These are phyloP conservation scores for Penicillium sp. DNA, from an alignment of 2,329 filamentous ascomycete species.

Conservation along the genomic window DNA sequence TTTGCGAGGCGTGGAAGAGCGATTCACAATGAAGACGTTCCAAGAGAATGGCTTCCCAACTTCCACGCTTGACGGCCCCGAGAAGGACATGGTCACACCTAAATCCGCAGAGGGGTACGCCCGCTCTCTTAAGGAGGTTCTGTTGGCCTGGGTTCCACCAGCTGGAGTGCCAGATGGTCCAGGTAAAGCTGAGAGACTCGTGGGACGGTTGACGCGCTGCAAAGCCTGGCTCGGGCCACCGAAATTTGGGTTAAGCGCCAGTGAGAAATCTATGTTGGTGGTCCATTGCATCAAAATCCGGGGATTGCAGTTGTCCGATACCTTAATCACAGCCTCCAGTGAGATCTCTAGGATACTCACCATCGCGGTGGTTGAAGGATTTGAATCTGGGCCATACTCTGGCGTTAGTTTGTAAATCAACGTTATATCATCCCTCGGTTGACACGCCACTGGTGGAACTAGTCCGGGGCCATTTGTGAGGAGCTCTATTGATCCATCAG, in stretches of 20 bases:
- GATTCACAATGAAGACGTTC: slow-evolving; percentile 64
- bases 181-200: slow-evolving; percentile 45
- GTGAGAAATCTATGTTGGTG: slow-evolving; percentile 55
- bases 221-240: slow-evolving; percentile 51
- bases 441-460: slow-evolving; percentile 47
- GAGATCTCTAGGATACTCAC: slow-evolving; percentile 53
- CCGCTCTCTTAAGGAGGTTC: slow-evolving; percentile 42
- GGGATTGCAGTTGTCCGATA: slow-evolving; percentile 49
- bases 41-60: slow-evolving; percentile 61
- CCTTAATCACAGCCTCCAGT: slow-evolving; percentile 48
- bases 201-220: slow-evolving; percentile 51
- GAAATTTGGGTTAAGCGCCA: slow-evolving; percentile 52
- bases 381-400: slow-evolving; percentile 41
- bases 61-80: slow-evolving; percentile 54
- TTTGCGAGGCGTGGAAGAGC: slow-evolving; percentile 57
- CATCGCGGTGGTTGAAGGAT: slow-evolving; percentile 42
- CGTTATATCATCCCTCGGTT: slow-evolving; percentile 62
- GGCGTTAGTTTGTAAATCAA: slow-evolving; percentile 60
- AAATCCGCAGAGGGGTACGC: slow-evolving; percentile 47
- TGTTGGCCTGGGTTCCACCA: slow-evolving; percentile 29
- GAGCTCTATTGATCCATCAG: slow-evolving; percentile 53
- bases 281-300: slow-evolving; percentile 55
- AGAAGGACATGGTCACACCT: slow-evolving; percentile 61
- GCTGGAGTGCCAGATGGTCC: slow-evolving; percentile 26
- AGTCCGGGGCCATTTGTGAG: slow-evolving; percentile 44